A percentile compares a stretch with the other conserved stretches of the same genome.
These are phyloP conservation scores for Colletotrichum sidae DNA, from an alignment of 2,329 filamentous ascomycete species.

Conservation along the genomic window DNA sequence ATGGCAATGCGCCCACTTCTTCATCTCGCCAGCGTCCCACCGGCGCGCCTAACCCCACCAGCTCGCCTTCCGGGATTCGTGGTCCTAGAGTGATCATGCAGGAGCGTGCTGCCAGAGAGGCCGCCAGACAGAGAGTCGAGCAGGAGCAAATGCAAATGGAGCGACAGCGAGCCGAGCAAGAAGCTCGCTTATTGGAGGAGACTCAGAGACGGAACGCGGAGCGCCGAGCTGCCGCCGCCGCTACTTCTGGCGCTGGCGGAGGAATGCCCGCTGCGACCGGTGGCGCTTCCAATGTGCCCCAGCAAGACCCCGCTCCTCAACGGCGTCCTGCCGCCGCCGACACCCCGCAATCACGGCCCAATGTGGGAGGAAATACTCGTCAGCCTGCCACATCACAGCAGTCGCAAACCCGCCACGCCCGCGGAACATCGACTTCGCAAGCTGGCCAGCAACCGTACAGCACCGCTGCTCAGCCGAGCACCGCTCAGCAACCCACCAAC, in stretches of 20 bases:
- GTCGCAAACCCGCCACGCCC: constrained; percentile 37
- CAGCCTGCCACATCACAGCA: constrained; percentile 35
- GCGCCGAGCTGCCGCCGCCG: constrained; percentile 68
- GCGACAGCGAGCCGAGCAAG: constrained; percentile 68
- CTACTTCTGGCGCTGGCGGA: constrained; percentile 54
- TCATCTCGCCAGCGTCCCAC: constrained; percentile 56
- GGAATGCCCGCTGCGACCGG: constrained; percentile 22
- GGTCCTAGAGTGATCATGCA: constrained; percentile 94
- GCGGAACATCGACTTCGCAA: constrained; percentile 41
- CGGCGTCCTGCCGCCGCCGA: constrained; percentile 35
- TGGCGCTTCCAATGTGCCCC: constrained; percentile 33
- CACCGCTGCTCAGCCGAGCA: constrained; percentile 42
- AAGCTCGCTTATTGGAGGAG: constrained; percentile 66
- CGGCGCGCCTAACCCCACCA: constrained; percentile 62
- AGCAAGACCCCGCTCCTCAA: constrained; percentile 35
- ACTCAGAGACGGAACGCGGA: constrained; percentile 69
- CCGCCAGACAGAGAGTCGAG: constrained; percentile 74
- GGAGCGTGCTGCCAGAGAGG: constrained; percentile 82
- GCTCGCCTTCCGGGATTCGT: constrained; percentile 75
- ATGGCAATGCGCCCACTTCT: constrained; percentile 60
- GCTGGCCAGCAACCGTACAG: constrained; percentile 42
- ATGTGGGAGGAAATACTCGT: constrained; percentile 43
- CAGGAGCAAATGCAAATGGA: constrained; percentile 70
- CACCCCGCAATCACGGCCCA: constrained; percentile 34
- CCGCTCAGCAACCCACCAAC: constrained; percentile 31